Evolutionary conservation across 768 basidiomycete species (phyloP).

Genomic region (Leccinum disarticulatum): DNA sequence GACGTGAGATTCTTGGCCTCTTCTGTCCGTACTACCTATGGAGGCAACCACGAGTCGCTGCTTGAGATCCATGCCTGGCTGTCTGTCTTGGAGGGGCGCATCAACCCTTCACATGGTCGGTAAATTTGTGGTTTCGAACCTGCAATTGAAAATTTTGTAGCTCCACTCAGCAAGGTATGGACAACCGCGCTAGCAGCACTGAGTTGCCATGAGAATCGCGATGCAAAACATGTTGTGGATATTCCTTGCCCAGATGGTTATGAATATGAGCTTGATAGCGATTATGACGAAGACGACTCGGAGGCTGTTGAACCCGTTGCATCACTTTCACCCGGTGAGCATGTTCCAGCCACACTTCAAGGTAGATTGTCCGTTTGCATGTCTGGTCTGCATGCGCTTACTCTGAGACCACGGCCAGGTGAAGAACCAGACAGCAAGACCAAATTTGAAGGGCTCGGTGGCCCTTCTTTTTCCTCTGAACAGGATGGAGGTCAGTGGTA

Average conservation of each 20-base stretch:
- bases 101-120: conserved; percentile 13
- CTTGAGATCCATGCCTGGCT: conserved; percentile 17
- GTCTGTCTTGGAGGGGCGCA: conserved; percentile 10
- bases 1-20: conserved; percentile 21
- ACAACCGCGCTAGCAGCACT: background rate
- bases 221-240: background rate
- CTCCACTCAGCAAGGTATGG: conserved; percentile 11
- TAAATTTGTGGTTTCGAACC: background rate
- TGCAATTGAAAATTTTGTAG: conserved; percentile 10
- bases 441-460: background rate
- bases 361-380: conserved; percentile 2
- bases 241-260: conserved; percentile 9
- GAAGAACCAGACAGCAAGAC: background rate
- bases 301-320: background rate
- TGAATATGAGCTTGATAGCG: conserved; percentile 27
- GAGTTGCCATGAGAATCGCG: background rate
- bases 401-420: conserved; percentile 1
- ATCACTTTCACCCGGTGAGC: background rate
- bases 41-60: background rate
- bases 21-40: conserved; percentile 1
- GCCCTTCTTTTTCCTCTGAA: conserved; percentile 11
- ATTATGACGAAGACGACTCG: conserved; percentile 26
- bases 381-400: background rate
- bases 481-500: conserved; percentile 9
- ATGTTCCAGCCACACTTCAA: background rate